Base-by-base conservation (phyloP, 2,329 filamentous ascomycete genomes). In the Graphilbum sp. region DNA sequence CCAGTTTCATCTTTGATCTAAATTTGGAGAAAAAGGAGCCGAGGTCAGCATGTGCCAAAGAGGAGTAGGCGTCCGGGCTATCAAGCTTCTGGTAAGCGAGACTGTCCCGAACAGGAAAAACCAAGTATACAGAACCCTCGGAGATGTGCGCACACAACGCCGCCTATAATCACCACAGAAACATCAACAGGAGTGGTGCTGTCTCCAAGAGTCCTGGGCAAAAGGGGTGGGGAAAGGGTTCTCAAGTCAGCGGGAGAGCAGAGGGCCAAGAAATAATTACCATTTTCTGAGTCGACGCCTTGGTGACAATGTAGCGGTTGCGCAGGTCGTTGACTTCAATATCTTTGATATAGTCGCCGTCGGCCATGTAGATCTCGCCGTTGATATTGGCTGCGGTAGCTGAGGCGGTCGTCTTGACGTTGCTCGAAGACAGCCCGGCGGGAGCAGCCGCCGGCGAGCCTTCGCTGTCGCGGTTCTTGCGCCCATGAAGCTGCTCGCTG, bases 1-100 rank as follows among this genome's bases (percentile, higher is more conserved):
- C 90, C 90, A 78, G 88, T 96, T 55, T 95, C 85, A 68, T 95
- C 88, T 79, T 94, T 93, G 55, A 98, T 98, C 90, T 98, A 87
- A 53, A 82, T 81, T 77, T 8, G 32, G 8, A 29, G 31, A 23
- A 41, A 18, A 90, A 73, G 76, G 70, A 79, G 63, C 63, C 64
- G 70, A 78, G 75, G 87, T 95, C 76, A 96, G 87, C 85, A 90
- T 75, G 76, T 84, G 82, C 74, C 78, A 83, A 75, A 75, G 75
- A 78, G 73, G 70, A 66, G 39, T 31, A 27, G 58, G 59, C 61
- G 61, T 61, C 58, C 57, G 62, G 72, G 73, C 76, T 80, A 72
- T 69, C 64, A 66, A 63, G 68, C 67, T 65, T 67, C 60, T 57
- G 62, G 78, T 81, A 79, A 82, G 75, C 73, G 73, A 73, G 66